Evolutionary conservation across 768 basidiomycete genomes (phyloP), one percentile per base, ranked within the genome.

Genomic region (Podaxis rugospora): DNA sequence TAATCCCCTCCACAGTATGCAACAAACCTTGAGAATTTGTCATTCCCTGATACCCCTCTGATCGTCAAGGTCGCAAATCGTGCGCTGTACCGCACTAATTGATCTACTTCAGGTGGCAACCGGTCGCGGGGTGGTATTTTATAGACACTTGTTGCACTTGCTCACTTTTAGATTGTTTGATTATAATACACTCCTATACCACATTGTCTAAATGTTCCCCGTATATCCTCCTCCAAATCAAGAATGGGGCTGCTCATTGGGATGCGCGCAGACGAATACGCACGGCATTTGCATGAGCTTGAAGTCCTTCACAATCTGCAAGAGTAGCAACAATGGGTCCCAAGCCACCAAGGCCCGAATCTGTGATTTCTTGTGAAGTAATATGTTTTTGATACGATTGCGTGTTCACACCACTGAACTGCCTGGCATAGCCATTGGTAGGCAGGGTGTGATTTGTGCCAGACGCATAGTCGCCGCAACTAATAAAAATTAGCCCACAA

Each of bases 381-480:
- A 98, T 98, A 72, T 98, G 91, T 74, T 99, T 99, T 71, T 98
- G 95, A 89, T 98, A 99, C 1, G 94, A 95, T 7, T 84, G 78
- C 0, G 96, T 98, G 77, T 96, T 98, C 66, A 99, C 97, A 4
- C 97, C 97, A 66, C 95, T 97, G 78, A 95, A 99, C 71, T 98
- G 97, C 53, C 93, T 87, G 23, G 97, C 97, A 72, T 95, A 99
- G 23, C 96, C 95, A 64, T 93, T 94, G 9, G 93, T 97, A 39
- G 96, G 96, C 23, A 99, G 80, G 0, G 96, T 98, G 78, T 99
- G 97, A 73, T 99, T 99, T 6, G 97, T 98, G 18, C 97, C 97
- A 0, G 96, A 98, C 5, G 96, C 96, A 67, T 98, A 99, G 73
- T 99, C 97, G 32, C 97, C 97, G 72, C 94, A 98, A 66, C 96